Conservation (phyloP, 2,329 filamentous ascomycete species). For the Botrytis fragariae region DNA sequence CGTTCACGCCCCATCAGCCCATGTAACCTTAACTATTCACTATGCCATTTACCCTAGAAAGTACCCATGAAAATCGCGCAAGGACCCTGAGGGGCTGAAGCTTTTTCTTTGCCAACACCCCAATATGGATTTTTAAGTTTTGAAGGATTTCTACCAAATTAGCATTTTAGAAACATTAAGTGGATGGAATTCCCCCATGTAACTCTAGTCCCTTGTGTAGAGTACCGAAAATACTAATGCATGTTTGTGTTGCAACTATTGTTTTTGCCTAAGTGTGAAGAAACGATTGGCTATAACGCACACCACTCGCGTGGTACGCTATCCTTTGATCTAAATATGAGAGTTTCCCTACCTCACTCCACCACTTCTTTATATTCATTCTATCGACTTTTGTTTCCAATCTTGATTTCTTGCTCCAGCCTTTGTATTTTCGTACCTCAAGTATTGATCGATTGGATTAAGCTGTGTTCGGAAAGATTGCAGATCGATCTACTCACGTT, state of each 20-base stretch:
- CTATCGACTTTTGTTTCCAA: background rate
- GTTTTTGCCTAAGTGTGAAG: background rate
- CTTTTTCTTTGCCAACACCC: background rate
- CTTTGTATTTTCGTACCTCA: background rate
- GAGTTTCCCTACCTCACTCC: background rate
- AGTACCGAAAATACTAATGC: background rate
- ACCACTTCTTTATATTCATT: background rate
- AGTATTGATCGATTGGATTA: background rate
- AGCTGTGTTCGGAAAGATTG: constrained; percentile 3
- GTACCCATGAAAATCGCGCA: constrained; percentile 4
- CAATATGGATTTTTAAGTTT: background rate
- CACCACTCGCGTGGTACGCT: background rate
- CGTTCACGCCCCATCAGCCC: background rate
- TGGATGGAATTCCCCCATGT: background rate
- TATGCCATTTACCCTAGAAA: background rate
- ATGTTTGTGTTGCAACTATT: constrained; percentile 1
- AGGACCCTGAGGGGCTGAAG: constrained; percentile 10
- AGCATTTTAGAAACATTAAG: background rate
- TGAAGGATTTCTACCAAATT: background rate
- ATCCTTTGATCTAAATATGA: background rate
- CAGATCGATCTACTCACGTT: background rate
- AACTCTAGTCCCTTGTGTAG: background rate
- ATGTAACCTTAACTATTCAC: constrained; percentile 3
- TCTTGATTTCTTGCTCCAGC: background rate
- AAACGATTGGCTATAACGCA: background rate